Evolutionary conservation across 306 rosid species (phyloP).

Genomic region (Quercus wislizeni): DNA sequence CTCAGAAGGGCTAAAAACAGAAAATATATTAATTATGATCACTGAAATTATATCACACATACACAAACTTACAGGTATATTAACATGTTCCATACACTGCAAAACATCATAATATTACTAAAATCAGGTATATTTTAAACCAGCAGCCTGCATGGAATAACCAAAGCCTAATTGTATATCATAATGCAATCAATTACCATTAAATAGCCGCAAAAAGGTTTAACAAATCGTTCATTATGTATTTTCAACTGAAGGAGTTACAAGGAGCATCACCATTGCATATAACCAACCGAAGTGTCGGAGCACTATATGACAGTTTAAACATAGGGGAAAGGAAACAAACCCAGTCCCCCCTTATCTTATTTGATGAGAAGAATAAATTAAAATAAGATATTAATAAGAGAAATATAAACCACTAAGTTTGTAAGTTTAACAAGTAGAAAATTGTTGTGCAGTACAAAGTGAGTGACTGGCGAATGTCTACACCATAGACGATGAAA

Average conservation of each 20-base stretch:
- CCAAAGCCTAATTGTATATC: conserved; percentile 7
- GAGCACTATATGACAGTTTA: too few species aligned
- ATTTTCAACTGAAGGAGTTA: neutral
- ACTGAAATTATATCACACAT: conserved; percentile 3
- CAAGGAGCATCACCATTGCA: neutral
- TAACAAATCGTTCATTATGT: neutral
- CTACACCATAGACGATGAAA: neutral
- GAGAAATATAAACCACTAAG: neutral
- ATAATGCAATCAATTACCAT: neutral
- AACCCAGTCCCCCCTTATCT: neutral
- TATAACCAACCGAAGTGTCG: neutral
- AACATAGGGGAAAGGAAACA: neutral
- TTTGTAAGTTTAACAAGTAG: neutral
- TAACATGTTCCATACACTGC: conserved; percentile 15
- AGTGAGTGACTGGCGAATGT: neutral
- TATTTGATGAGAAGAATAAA: neutral
- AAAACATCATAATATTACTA: conserved; percentile 25
- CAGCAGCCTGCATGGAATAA: conserved; percentile 27
- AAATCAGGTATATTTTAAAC: conserved; percentile 22
- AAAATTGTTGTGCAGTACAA: neutral
- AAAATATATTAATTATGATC: neutral
- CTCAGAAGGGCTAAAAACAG: neutral
- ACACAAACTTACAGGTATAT: conserved; percentile 26
- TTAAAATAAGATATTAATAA: neutral
- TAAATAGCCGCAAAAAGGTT: neutral